These are phyloP conservation scores for Filobasidium wieringae DNA, from an alignment of 768 basidiomycete genomes.

Conservation along the genomic window DNA sequence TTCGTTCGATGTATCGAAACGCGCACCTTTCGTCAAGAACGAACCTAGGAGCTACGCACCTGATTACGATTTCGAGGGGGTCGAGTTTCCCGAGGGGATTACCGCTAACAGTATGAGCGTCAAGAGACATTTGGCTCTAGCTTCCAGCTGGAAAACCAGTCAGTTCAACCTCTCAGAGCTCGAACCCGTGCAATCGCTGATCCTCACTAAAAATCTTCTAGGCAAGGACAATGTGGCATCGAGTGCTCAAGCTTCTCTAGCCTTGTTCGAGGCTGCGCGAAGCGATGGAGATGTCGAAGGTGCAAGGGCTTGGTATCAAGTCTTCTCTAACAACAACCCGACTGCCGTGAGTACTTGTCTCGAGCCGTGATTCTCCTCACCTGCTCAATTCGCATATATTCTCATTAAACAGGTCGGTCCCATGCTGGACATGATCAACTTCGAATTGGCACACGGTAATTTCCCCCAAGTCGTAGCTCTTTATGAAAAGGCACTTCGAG, in stretches of 20 bases:
- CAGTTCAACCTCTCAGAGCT: constrained; percentile 1
- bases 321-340: constrained; percentile 70
- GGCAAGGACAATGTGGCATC: constrained; percentile 3
- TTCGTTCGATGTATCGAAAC: no score
- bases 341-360: constrained; percentile 72
- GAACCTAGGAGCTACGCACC: neutral
- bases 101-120: constrained; percentile 27
- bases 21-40: neutral
- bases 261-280: constrained; percentile 65
- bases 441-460: constrained; percentile 43
- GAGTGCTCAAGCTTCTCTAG: constrained; percentile 51
- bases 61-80: constrained; percentile 1
- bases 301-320: constrained; percentile 70
- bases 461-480: constrained; percentile 70
- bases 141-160: constrained; percentile 27
- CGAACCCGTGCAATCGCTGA: neutral
- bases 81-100: constrained; percentile 27
- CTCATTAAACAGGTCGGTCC: constrained; percentile 45
- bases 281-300: constrained; percentile 62
- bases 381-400: constrained; percentile 5
- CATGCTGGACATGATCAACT: constrained; percentile 42
- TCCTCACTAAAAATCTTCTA: neutral
- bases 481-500: constrained; percentile 71
- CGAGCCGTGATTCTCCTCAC: constrained; percentile 16
- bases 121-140: constrained; percentile 20